Evolutionary conservation across 2,329 filamentous ascomycete species (phyloP), one percentile per base, ranked within the genome.

Genomic region (Fusarium hainanense): DNA sequence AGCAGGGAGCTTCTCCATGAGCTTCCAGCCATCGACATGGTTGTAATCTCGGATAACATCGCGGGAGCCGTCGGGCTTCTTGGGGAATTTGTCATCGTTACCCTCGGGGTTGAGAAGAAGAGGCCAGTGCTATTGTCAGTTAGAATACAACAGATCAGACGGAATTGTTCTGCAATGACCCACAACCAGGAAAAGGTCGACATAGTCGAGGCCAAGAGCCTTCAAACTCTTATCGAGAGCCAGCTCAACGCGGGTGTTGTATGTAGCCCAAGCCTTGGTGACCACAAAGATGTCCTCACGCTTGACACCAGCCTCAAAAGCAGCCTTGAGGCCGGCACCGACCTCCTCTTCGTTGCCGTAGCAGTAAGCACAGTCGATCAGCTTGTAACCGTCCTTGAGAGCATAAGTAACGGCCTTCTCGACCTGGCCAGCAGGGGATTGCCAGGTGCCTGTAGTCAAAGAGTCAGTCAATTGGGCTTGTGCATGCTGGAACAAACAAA

Each of bases 271-370:
- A 40, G 94, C 87, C 85, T 97, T 97, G 75, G 90, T 93, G 57
- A 93, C 92, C 63, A 97, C 88, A 81, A 96, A 97, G 66, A 97
- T 82, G 61, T 97, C 92, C 78, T 92, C 88, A 66, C 93, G 88
- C 85, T 90, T 92, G 74, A 92, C 84, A 25, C 92, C 92, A 7
- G 88, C 82, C 27, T 83, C 84, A 75, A 95, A 89, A 30, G 91
- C 93, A 58, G 92, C 89, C 77, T 89, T 88, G 56, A 97, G 86
- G 12, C 92, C 93, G 77, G 90, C 83, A 68, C 93, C 93, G 18
- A 97, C 93, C 79, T 95, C 92, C 49, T 91, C 87, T 81, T 97
- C 93, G 79, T 97, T 94, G 72, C 85, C 90, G 80, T 93, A 93
- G 81, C 90, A 91, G 83, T 91, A 93, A 8, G 92, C 90, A 71